These are phyloP conservation scores for Didymella exigua DNA, from an alignment of 2,329 filamentous ascomycete species.

Conservation along the genomic window DNA sequence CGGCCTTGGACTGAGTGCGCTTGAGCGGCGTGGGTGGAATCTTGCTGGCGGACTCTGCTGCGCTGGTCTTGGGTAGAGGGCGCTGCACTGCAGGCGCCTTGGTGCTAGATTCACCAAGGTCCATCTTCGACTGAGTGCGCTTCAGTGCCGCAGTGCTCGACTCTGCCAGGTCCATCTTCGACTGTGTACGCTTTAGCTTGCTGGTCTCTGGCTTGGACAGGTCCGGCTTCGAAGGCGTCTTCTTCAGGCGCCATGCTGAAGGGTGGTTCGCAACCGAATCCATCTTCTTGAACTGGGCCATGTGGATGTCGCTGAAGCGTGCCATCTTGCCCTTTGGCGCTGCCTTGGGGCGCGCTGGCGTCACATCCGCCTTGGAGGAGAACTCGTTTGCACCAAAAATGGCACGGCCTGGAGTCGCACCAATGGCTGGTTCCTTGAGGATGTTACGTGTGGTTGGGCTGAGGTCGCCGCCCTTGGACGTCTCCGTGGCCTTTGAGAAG, in stretches of 20 bases:
- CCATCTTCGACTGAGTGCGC: constrained; percentile 63
- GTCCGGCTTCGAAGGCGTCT: constrained; percentile 54
- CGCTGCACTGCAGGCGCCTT: constrained; percentile 58
- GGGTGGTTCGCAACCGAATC: constrained; percentile 89
- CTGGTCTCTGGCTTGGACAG: constrained; percentile 48
- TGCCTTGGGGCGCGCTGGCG: constrained; percentile 71
- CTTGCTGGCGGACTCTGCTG: constrained; percentile 63
- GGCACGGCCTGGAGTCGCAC: constrained; percentile 49
- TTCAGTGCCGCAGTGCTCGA: constrained; percentile 56
- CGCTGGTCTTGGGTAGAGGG: constrained; percentile 62
- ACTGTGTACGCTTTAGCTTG: constrained; percentile 59
- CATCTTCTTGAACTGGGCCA: constrained; percentile 95
- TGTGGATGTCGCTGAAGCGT: constrained; percentile 84
- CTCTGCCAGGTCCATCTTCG: constrained; percentile 71
- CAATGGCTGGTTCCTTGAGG: constrained; percentile 71
- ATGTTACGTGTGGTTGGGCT: constrained; percentile 66
- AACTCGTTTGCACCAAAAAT: constrained; percentile 44
- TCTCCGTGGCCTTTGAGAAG: constrained; percentile 63
- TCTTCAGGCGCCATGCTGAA: constrained; percentile 71
- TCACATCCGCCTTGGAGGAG: constrained; percentile 48
- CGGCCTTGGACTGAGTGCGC: constrained; percentile 62
- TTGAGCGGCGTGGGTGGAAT: constrained; percentile 54
- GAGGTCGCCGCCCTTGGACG: constrained; percentile 67
- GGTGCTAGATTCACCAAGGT: constrained; percentile 61
- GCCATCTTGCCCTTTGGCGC: constrained; percentile 76